phyloP scores from a whole-genome alignment of 2,329 filamentous ascomycete genomes.

The Aspergillus eucalypticola region DNA sequence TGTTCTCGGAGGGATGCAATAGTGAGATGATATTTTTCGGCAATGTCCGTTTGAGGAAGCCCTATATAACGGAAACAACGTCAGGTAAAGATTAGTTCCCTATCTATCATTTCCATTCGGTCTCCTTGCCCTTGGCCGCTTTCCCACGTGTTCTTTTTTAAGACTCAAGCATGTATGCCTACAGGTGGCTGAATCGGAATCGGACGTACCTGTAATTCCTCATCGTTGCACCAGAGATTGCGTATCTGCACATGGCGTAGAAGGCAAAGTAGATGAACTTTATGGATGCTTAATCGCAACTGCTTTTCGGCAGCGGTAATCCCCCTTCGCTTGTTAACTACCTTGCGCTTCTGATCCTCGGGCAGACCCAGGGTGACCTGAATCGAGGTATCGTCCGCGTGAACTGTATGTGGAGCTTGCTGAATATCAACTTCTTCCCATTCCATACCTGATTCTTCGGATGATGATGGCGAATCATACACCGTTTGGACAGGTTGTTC shows the following conservation, averaged over 20 bases:
- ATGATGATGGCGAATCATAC: constrained; percentile 48
- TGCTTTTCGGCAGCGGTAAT: constrained; percentile 59
- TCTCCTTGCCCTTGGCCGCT: neutral
- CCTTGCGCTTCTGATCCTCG: constrained; percentile 26
- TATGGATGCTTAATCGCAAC: constrained; percentile 75
- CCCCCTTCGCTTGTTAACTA: constrained; percentile 49
- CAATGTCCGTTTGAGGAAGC: constrained; percentile 63
- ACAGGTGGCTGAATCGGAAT: neutral
- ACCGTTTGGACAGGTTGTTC: constrained; percentile 31
- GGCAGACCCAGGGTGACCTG: constrained; percentile 42
- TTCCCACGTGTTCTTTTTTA: too few species aligned
- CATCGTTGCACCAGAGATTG: constrained; percentile 88
- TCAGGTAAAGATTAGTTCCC: neutral
- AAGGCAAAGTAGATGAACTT: constrained; percentile 79
- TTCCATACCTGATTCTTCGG: constrained; percentile 62
- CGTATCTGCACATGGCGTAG: constrained; percentile 73
- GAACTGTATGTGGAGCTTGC: constrained; percentile 28
- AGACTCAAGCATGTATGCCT: neutral
- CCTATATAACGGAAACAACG: constrained; percentile 17
- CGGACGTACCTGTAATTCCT: constrained; percentile 59
- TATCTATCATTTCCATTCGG: neutral
- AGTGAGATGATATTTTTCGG: constrained; percentile 65
- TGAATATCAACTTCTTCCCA: constrained; percentile 63
- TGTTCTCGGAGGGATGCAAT: constrained; percentile 66
- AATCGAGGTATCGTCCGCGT: constrained; percentile 28